Conservation (phyloP, 2,329 filamentous ascomycete species). For the Aspergillus transmontanensis region DNA sequence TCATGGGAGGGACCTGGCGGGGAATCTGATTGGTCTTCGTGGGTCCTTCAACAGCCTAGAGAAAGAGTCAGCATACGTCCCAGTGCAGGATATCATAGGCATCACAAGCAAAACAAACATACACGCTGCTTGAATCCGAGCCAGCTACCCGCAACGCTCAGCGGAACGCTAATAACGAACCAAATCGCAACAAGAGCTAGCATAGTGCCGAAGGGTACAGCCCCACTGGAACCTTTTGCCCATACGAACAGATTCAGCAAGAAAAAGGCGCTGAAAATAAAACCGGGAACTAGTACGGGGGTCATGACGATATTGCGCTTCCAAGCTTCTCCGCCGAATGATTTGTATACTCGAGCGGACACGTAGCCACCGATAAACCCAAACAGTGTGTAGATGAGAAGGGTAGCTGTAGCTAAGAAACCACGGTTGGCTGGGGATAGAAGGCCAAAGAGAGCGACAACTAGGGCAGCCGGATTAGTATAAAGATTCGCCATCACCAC, state of each 20-base stretch:
- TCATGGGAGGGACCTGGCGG: slow-evolving; percentile 85
- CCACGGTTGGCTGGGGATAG: slow-evolving; percentile 94
- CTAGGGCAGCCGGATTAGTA: slow-evolving; percentile 32
- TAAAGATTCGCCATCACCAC: not conserved
- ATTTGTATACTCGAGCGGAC: slow-evolving; percentile 90
- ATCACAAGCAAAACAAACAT: slow-evolving; percentile 20
- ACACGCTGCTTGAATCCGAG: slow-evolving; percentile 76
- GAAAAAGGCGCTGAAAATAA: slow-evolving; percentile 89
- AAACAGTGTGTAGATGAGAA: slow-evolving; percentile 89
- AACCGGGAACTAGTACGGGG: slow-evolving; percentile 78
- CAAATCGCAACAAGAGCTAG: slow-evolving; percentile 89
- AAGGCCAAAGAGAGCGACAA: slow-evolving; percentile 90
- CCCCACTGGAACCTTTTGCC: slow-evolving; percentile 88
- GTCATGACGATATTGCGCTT: slow-evolving; percentile 91
- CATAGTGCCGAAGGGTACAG: slow-evolving; percentile 97
- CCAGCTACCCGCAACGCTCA: slow-evolving; percentile 90
- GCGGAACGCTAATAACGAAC: slow-evolving; percentile 93
- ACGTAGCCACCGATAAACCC: slow-evolving; percentile 91
- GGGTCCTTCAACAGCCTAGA: slow-evolving; percentile 68
- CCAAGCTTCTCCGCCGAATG: slow-evolving; percentile 89
- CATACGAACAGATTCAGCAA: slow-evolving; percentile 94
- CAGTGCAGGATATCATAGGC: not conserved
- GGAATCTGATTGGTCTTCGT: slow-evolving; percentile 98
- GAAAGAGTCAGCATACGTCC: slow-evolving; percentile 11
- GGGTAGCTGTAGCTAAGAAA: slow-evolving; percentile 87